These are phyloP conservation scores for Neonectria coccinea DNA, from an alignment of 2,329 filamentous ascomycete genomes.

Conservation along the genomic window DNA sequence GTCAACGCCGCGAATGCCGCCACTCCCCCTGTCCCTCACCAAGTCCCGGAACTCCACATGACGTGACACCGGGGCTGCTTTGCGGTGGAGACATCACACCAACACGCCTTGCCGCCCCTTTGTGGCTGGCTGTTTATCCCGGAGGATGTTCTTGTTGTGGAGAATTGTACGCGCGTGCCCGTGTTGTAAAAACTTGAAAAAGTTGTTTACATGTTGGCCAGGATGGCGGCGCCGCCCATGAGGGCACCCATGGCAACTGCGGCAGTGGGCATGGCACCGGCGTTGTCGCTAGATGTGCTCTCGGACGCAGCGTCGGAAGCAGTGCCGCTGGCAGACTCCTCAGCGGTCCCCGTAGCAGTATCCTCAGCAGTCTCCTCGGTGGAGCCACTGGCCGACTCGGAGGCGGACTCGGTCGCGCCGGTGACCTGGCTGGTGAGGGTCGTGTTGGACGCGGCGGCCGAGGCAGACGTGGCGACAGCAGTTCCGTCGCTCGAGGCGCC, in stretches of 20 bases:
- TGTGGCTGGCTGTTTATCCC: background rate
- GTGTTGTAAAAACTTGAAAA: background rate
- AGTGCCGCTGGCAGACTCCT: background rate
- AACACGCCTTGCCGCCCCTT: background rate
- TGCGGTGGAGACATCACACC: background rate
- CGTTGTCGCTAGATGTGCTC: background rate
- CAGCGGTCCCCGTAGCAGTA: background rate
- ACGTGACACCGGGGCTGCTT: background rate
- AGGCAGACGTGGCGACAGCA: background rate
- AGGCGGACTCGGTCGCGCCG: background rate
- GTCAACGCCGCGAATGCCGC: background rate
- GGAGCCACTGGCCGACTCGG: background rate
- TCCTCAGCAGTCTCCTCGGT: background rate
- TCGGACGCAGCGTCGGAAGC: background rate
- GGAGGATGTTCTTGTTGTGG: background rate
- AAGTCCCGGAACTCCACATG: background rate
- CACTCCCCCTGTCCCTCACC: background rate
- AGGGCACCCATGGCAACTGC: background rate
- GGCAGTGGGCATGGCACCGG: background rate
- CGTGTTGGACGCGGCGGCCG: background rate
- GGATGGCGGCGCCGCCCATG: background rate
- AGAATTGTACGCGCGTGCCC: background rate
- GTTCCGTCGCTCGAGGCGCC: background rate
- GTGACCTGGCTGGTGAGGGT: background rate
- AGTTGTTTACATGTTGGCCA: background rate